Evolutionary conservation across 2,329 filamentous ascomycete genomes (phyloP), one percentile per base, ranked within the genome.

Genomic region (Neofusicoccum sp.): DNA sequence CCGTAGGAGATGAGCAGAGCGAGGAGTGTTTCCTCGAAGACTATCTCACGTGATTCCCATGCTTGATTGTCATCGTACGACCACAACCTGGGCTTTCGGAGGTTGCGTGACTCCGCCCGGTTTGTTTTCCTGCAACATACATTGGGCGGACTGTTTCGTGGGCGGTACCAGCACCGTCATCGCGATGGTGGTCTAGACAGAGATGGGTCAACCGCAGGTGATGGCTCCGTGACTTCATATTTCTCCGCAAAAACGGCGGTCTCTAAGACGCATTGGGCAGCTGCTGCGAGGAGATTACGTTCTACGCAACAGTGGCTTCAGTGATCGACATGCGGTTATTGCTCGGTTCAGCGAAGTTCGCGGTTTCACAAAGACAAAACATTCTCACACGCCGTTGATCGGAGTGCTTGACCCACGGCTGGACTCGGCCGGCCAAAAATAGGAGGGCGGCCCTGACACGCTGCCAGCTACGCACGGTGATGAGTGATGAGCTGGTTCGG

Each of bases 281-380:
- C 49, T 33, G n/a, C 49, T 54, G 20, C 49, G 49, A 54, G 14
- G 28, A 54, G 33, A 54, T 41, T 54, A 54, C 49, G 36, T 54
- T 20, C 24, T 7, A 40, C 7, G 4, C 36, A 40, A 40, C 36
- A n/a, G 36, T n/a, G 36, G 34, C 34, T 53, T 40, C 33, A 24
- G 8, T 14, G 51, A 56, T 56, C 51, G 36, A 43, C 51, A 54
- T 54, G 36, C 36, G 12, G 36, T 43, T 38, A 3, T 16, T 24
- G 7, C 36, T 47, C 14, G 34, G 24, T 40, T 53, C 28, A 49
- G 14, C 31, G 12, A 31, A 49, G 38, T n/a, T 20, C 40, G 40
- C n/a, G 3, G 1, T 9, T n/a, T n/a, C n/a, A n/a, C 36, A 43
- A n/a, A 24, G 20, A 41, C n/a, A 40, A 24, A 33, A n/a, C 3